Evolutionary conservation across 768 basidiomycete species (phyloP).

Genomic region (Tylopilus cervinicoccineus): DNA sequence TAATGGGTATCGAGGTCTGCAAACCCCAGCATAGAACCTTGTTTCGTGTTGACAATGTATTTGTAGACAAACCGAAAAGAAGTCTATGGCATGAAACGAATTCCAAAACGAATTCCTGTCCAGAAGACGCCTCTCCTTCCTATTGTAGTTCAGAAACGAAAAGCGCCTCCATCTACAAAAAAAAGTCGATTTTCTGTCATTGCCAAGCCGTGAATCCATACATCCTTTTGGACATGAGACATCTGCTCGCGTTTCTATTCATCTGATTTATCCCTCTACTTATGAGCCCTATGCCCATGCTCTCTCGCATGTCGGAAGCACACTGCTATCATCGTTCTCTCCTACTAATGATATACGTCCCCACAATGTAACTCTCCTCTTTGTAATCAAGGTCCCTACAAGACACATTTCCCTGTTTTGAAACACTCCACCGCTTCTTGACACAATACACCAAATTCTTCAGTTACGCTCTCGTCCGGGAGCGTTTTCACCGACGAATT

Average conservation of each 20-base stretch:
- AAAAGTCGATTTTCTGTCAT: conserved; percentile 7
- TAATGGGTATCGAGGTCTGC: conserved; percentile 56
- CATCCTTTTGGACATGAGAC: neutral
- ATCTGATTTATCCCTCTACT: conserved; percentile 13
- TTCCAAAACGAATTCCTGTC: conserved; percentile 1
- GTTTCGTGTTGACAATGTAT: conserved; percentile 1
- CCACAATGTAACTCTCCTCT: conserved; percentile 7
- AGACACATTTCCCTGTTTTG: neutral
- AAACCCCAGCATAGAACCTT: conserved; percentile 1
- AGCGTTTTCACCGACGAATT: conserved; percentile 46
- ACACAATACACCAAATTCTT: neutral
- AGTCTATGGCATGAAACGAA: conserved; percentile 31
- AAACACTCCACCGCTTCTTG: neutral
- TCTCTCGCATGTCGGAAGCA: conserved; percentile 10
- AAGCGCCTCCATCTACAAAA: conserved; percentile 7
- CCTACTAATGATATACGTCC: conserved; percentile 2
- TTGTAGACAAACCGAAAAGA: conserved; percentile 41
- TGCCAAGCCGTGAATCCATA: conserved; percentile 8
- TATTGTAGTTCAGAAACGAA: conserved; percentile 21
- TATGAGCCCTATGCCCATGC: conserved; percentile 1
- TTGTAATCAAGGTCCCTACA: neutral
- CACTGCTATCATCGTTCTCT: neutral
- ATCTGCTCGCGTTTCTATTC: neutral
- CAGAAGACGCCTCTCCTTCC: conserved; percentile 7
- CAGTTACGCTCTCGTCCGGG: conserved; percentile 11